Base-by-base conservation (phyloP, 1,139 yeast species). In the Kodamaea suecica region DNA sequence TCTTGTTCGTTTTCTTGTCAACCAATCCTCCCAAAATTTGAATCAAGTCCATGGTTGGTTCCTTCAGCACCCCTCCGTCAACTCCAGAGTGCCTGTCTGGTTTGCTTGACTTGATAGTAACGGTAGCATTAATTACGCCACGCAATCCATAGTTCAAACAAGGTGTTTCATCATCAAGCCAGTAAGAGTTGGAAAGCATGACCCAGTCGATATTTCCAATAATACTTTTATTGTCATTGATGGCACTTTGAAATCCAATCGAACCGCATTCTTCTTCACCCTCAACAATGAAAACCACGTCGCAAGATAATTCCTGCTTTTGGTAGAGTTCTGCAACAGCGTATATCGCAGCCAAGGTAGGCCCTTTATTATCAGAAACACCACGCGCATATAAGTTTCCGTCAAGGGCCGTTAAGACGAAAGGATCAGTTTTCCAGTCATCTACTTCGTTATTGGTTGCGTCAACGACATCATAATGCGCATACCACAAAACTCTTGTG, bases 191-290 rank as follows among this genome's bases (percentile, higher is more conserved):
- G 41, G 95, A 83, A 42, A 92, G 70, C 48, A 92, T 61, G 25
- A 92, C 80, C 95, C 95, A 90, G 59, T 92, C 97, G 36, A 92
- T 77, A 9, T 59, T 50, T 1, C 94, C 94, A 48, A 87, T 76
- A 3, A 76, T 44, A 2, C 57, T 61, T 34, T 66, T 63, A 47
- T 82, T 63, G 28, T 68, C 59, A 15, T 54, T 50, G 20, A 92
- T 73, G 1, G 84, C 80, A 6, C 76, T 70, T 47, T 80, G 81
- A 55, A 92, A 87, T 0, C 97, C 96, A 46, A 73, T 75, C 1
- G 95, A 85, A 1, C 97, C 97, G 43, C 86, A 76, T 57, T 92
- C 98, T 57, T 92, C 98, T 57, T 88, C 96, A 28, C 98, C 98
- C 59, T 92, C 98, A 36, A 92, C 73, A 13, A 92, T 57, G 49